Conservation (phyloP, 2,329 filamentous ascomycete species). For the Thyridium curvatum region DNA sequence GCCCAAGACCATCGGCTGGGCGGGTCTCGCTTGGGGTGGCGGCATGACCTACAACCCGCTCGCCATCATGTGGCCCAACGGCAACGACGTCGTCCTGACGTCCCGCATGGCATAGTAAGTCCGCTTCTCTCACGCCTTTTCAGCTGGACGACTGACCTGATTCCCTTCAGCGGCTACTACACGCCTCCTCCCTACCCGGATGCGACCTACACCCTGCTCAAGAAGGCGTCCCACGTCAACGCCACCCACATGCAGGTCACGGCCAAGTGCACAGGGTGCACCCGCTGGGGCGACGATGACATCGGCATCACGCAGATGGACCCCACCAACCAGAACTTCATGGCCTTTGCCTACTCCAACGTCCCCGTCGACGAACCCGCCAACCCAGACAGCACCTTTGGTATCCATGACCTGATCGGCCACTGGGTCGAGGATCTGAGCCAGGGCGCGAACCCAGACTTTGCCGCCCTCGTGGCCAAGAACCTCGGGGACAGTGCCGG, state of each 20-base stretch:
- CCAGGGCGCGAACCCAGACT: constrained; percentile 23
- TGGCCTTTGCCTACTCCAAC: constrained; percentile 32
- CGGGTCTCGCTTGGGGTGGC: constrained; percentile 42
- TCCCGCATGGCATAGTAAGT: constrained; percentile 38
- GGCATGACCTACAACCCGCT: constrained; percentile 41
- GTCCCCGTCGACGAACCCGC: constrained; percentile 28
- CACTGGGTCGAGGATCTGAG: constrained; percentile 32
- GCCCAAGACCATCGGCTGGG: constrained; percentile 37
- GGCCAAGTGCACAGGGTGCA: constrained; percentile 32
- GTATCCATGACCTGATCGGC: constrained; percentile 34
- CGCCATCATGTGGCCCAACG: constrained; percentile 36
- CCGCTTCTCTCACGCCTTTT: not conserved
- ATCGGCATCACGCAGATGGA: constrained; percentile 29
- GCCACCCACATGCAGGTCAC: constrained; percentile 33
- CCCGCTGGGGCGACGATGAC: constrained; percentile 33
- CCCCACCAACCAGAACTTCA: constrained; percentile 25
- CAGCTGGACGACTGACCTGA: constrained; percentile 2
- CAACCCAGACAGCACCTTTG: constrained; percentile 27
- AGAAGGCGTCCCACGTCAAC: constrained; percentile 29
- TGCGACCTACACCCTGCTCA: constrained; percentile 24
- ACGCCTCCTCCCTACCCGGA: constrained; percentile 21
- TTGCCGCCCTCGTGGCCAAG: constrained; percentile 10
- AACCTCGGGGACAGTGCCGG: not conserved
- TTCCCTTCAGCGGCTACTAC: constrained; percentile 22
- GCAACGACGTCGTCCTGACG: constrained; percentile 29